Percentiles rank a stretch among this genome's conserved stretches.
phyloP scores from a whole-genome alignment of 176 grass and related monocot species.

The Aegilops speltoides region DNA sequence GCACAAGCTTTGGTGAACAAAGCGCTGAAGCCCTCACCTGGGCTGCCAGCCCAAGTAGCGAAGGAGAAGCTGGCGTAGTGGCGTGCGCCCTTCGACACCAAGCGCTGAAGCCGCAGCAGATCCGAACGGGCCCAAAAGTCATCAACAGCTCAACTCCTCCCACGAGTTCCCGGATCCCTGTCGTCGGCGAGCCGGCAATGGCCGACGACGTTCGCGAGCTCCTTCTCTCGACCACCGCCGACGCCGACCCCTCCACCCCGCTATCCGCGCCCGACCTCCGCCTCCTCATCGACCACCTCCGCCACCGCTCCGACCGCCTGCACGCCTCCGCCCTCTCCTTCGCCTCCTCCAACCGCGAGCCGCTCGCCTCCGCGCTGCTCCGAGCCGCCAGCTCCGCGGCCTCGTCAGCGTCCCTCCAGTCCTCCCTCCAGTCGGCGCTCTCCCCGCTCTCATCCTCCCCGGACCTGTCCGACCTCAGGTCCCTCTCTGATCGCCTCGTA shows the following conservation, averaged over 20 bases:
- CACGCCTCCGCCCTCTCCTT: slow-evolving; percentile 72
- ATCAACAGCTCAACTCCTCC: slow-evolving; percentile 31
- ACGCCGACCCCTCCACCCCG: slow-evolving; percentile 76
- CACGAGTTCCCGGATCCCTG: slow-evolving; percentile 20
- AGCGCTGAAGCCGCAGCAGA: no score
- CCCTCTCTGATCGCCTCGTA: slow-evolving; percentile 58
- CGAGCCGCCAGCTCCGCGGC: slow-evolving; percentile 43
- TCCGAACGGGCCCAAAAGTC: not conserved
- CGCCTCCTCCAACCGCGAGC: slow-evolving; percentile 56
- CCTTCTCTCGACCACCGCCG: slow-evolving; percentile 67
- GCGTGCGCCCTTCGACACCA: no score
- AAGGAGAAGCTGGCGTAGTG: no score
- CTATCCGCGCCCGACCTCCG: slow-evolving; percentile 92
- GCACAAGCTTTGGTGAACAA: no score
- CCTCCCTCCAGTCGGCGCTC: slow-evolving; percentile 52
- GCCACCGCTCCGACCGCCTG: slow-evolving; percentile 72
- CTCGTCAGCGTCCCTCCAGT: slow-evolving; percentile 35
- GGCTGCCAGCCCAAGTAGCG: no score
- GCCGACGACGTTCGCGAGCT: slow-evolving; percentile 82
- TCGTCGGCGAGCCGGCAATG: slow-evolving; percentile 28
- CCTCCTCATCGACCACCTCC: slow-evolving; percentile 91
- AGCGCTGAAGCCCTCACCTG: no score
- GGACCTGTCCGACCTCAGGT: slow-evolving; percentile 62
- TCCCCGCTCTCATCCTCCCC: slow-evolving; percentile 61
- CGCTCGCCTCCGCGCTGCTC: slow-evolving; percentile 57